These are phyloP conservation scores for Schwanniomyces polymorphus DNA, from an alignment of 805 yeast genomes.

Conservation along the genomic window DNA sequence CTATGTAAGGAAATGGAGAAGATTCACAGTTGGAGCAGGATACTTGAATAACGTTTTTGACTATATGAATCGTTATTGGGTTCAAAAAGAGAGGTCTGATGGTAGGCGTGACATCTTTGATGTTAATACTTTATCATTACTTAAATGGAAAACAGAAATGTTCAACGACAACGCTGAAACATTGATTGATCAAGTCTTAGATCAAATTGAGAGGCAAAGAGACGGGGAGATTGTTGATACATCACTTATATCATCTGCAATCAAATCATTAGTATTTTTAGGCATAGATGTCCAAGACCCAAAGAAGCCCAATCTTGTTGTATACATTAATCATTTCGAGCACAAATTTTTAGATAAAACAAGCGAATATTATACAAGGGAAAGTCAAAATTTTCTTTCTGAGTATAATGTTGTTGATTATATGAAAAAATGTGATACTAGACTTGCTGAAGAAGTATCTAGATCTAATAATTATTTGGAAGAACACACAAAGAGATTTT, in stretches of 20 bases:
- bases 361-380: constrained; percentile 63
- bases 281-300: constrained; percentile 91
- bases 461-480: constrained; percentile 80
- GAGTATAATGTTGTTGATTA: constrained; percentile 87
- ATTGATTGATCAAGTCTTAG: constrained; percentile 71
- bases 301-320: constrained; percentile 78
- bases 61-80: constrained; percentile 97
- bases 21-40: constrained; percentile 89
- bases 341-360: constrained; percentile 71
- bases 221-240: constrained; percentile 73
- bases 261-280: constrained; percentile 81
- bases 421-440: constrained; percentile 78
- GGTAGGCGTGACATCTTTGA: constrained; percentile 89
- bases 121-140: constrained; percentile 81
- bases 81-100: constrained; percentile 90
- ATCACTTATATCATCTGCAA: constrained; percentile 65
- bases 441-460: constrained; percentile 81
- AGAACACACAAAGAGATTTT: constrained; percentile 75
- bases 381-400: constrained; percentile 63
- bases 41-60: constrained; percentile 91
- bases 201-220: constrained; percentile 75
- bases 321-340: constrained; percentile 81
- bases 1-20: constrained; percentile 85
- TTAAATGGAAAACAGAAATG: constrained; percentile 85
- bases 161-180: constrained; percentile 63